A percentile compares a stretch with the other conserved stretches of the same genome.
These are phyloP conservation scores for Solanum gracilifrons DNA, from an alignment of 257 asterid genomes.

Conservation along the genomic window DNA sequence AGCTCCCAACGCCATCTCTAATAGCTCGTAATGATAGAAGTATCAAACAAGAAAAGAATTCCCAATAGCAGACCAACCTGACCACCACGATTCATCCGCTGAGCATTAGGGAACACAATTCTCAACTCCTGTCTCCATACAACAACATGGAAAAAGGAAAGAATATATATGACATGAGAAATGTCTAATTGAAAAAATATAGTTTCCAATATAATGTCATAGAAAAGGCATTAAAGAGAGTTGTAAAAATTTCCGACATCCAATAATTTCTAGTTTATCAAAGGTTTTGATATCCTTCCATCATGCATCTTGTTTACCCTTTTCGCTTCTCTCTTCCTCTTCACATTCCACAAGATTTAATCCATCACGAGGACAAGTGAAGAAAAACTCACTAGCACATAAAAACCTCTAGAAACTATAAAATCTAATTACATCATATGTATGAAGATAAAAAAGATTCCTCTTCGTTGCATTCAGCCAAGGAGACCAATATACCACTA, in stretches of 20 bases:
- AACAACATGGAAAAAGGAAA: too few relatives aligned
- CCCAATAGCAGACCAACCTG: constrained; percentile 45
- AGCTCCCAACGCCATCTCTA: not conserved
- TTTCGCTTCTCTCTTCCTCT: not conserved
- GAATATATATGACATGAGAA: constrained; percentile 11
- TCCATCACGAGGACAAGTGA: not conserved
- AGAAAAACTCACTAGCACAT: not conserved
- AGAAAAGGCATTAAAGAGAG: not conserved
- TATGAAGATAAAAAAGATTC: not conserved
- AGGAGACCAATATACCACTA: not conserved
- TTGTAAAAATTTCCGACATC: not conserved
- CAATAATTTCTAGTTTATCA: not conserved
- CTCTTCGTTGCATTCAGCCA: not conserved
- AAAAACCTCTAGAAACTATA: not conserved
- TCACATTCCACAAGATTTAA: not conserved
- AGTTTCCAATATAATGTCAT: not conserved
- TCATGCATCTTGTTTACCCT: not conserved
- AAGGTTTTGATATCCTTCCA: not conserved
- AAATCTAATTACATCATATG: not conserved
- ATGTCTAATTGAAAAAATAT: not conserved
- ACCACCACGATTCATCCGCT: constrained; percentile 87
- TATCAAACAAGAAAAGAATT: not conserved
- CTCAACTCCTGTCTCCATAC: too few relatives aligned
- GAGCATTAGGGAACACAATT: constrained; percentile 22
- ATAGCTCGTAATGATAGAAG: not conserved